phyloP scores from a whole-genome alignment of 2,329 filamentous ascomycete genomes.

The Neonectria sp. region DNA sequence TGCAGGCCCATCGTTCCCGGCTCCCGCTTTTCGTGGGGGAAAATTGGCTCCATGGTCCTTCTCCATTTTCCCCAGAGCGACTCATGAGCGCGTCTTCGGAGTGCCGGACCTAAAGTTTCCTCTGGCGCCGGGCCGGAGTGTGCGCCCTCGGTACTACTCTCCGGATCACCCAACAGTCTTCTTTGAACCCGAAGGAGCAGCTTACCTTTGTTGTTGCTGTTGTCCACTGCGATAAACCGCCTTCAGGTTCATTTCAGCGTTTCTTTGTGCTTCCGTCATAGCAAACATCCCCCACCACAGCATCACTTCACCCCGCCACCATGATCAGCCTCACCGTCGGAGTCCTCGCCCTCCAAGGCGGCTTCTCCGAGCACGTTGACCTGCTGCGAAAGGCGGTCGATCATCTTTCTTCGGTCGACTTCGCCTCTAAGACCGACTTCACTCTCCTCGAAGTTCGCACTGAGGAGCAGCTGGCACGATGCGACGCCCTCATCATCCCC shows the following conservation, averaged over 20 bases:
- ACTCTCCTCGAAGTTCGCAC: conserved; percentile 86
- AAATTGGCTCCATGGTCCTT: not conserved
- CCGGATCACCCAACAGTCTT: not conserved
- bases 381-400: conserved; percentile 79
- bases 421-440: conserved; percentile 59
- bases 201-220: too few relatives aligned
- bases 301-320: conserved; percentile 27
- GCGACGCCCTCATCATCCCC: conserved; percentile 89
- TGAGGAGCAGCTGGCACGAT: conserved; percentile 76
- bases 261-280: too few relatives aligned
- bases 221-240: too few relatives aligned
- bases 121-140: not conserved
- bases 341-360: conserved; percentile 87
- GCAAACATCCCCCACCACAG: not conserved
- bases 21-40: conserved; percentile 31
- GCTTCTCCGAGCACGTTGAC: conserved; percentile 89
- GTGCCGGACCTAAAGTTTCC: too few relatives aligned
- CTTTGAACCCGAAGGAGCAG: too few relatives aligned
- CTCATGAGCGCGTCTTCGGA: not conserved
- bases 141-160: not conserved
- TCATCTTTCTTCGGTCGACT: conserved; percentile 55
- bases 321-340: conserved; percentile 66
- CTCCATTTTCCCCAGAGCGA: not conserved
- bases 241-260: not conserved
- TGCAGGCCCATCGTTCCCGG: conserved; percentile 30